A percentile compares a stretch with the other conserved stretches of the same genome.
Evolutionary conservation across 768 basidiomycete species (phyloP).

Genomic region (Collybiopsis confluens): DNA sequence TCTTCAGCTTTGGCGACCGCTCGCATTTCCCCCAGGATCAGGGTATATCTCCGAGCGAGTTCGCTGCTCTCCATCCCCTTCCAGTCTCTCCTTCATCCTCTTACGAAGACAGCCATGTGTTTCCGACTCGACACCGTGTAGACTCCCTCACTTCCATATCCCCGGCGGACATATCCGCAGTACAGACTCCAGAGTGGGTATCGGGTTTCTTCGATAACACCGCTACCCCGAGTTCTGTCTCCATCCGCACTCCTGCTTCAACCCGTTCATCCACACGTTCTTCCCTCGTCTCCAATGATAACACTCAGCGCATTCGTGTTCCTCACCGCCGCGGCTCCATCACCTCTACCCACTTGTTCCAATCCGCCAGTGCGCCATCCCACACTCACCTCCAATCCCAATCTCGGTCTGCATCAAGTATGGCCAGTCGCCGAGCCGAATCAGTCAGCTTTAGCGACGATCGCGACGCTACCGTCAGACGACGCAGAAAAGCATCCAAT

Average conservation of each 20-base stretch:
- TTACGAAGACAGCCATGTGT: constrained; percentile 38
- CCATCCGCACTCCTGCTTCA: constrained; percentile 40
- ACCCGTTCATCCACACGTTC: constrained; percentile 42
- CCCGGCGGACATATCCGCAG: constrained; percentile 47
- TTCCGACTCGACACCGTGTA: constrained; percentile 36
- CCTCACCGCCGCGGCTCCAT: constrained; percentile 41
- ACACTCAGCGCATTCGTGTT: constrained; percentile 35
- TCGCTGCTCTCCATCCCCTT: constrained; percentile 57
- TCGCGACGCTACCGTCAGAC: constrained; percentile 60
- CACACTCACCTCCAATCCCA: constrained; percentile 43
- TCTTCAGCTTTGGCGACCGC: constrained; percentile 44
- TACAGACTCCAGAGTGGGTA: constrained; percentile 62
- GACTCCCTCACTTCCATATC: constrained; percentile 57
- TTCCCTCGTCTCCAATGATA: constrained; percentile 39
- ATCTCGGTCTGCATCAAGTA: constrained; percentile 43
- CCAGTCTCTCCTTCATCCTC: constrained; percentile 57
- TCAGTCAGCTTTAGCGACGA: constrained; percentile 59
- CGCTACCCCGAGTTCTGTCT: constrained; percentile 17
- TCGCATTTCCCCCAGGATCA: constrained; percentile 43
- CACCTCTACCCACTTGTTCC: constrained; percentile 56
- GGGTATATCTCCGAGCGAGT: constrained; percentile 57
- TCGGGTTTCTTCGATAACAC: constrained; percentile 59
- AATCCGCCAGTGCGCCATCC: constrained; percentile 69
- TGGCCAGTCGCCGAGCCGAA: constrained; percentile 55
- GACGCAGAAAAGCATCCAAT: constrained; percentile 43